Conservation (phyloP, 2,329 filamentous ascomycete species). For the Aspergillus transmontanensis region DNA sequence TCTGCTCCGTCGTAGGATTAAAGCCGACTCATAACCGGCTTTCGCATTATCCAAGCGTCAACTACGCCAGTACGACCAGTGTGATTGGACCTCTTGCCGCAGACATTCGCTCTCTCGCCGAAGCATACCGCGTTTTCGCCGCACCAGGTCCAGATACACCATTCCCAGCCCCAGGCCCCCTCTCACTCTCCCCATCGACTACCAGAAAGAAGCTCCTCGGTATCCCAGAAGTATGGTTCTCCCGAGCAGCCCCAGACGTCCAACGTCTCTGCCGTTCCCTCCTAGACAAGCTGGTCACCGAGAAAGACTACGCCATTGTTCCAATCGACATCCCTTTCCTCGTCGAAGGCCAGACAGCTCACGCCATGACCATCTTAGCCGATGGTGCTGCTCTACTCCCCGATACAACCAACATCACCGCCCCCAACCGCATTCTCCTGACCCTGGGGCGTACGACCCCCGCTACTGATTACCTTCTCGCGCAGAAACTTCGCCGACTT, state of each 20-base stretch:
- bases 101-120: constrained; percentile 70
- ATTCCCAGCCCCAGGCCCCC: constrained; percentile 51
- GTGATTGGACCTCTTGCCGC: constrained; percentile 72
- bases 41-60: constrained; percentile 56
- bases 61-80: constrained; percentile 59
- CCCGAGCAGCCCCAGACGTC: constrained; percentile 63
- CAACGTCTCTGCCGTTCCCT: constrained; percentile 59
- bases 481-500: constrained; percentile 68
- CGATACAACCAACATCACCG: constrained; percentile 35
- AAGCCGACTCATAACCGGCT: constrained; percentile 66
- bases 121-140: constrained; percentile 74
- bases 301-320: constrained; percentile 39
- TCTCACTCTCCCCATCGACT: constrained; percentile 47
- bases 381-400: constrained; percentile 58
- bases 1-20: constrained; percentile 74
- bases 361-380: constrained; percentile 71
- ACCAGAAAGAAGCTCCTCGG: constrained; percentile 62
- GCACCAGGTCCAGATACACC: constrained; percentile 63
- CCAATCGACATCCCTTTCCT: constrained; percentile 55
- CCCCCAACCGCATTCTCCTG: constrained; percentile 60
- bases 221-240: constrained; percentile 66
- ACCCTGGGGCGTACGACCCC: constrained; percentile 62
- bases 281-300: constrained; percentile 50
- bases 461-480: constrained; percentile 67
- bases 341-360: constrained; percentile 68